These are phyloP conservation scores for Tolypocladium nubicola DNA, from an alignment of 2,329 filamentous ascomycete genomes.

Conservation along the genomic window DNA sequence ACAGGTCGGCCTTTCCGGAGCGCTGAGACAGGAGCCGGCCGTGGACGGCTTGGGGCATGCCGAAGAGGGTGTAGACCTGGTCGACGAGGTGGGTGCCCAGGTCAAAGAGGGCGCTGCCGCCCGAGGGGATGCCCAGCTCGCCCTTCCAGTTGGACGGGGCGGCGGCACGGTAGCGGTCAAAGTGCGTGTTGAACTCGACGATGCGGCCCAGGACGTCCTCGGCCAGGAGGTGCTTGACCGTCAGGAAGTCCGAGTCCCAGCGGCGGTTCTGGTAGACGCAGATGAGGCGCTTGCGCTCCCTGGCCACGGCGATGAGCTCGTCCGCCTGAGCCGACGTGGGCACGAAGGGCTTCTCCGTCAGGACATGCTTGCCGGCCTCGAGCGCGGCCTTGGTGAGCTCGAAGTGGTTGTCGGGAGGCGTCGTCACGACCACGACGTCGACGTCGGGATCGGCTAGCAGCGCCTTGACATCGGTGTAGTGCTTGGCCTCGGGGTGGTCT, in stretches of 20 bases:
- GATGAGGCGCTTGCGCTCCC: conserved; percentile 38
- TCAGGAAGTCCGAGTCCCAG: conserved; percentile 69
- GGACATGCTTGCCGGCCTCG: conserved; percentile 62
- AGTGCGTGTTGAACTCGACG: conserved; percentile 70
- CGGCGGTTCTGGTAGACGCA: conserved; percentile 70
- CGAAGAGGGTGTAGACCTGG: conserved; percentile 62
- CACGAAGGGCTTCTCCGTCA: conserved; percentile 78
- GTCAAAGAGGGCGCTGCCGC: conserved; percentile 61
- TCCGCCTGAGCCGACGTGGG: conserved; percentile 59
- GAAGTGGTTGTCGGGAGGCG: conserved; percentile 62
- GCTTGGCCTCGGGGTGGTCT: conserved; percentile 55
- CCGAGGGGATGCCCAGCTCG: conserved; percentile 43
- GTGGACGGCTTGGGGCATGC: conserved; percentile 55
- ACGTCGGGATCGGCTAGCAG: conserved; percentile 56
- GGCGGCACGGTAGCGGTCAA: conserved; percentile 60
- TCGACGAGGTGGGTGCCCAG: conserved; percentile 69
- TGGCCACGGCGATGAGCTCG: conserved; percentile 46
- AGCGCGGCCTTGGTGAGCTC: conserved; percentile 53
- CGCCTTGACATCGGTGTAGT: conserved; percentile 51
- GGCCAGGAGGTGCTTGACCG: conserved; percentile 51
- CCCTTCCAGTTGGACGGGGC: conserved; percentile 58
- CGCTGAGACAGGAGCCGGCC: conserved; percentile 60
- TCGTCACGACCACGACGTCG: conserved; percentile 61
- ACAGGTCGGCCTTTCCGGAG: conserved; percentile 31
- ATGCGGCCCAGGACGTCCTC: conserved; percentile 56